These are phyloP conservation scores for Betula pendula DNA, from an alignment of 306 rosid genomes.

Conservation along the genomic window DNA sequence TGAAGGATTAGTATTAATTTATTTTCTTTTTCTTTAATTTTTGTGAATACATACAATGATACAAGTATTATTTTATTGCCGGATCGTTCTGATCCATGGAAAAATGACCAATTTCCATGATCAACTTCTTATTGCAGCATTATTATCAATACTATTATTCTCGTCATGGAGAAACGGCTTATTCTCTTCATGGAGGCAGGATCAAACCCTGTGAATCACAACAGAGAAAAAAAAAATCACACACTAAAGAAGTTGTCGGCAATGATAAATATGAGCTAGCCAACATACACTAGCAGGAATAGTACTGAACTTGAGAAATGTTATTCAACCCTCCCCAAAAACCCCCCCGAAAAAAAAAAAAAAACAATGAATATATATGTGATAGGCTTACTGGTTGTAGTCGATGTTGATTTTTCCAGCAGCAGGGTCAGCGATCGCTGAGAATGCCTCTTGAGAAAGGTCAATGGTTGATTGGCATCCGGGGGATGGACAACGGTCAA, in stretches of 20 bases:
- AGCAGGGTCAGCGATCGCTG: conserved; percentile 21
- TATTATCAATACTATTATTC: not conserved
- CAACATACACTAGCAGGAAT: too few species aligned
- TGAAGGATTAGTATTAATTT: too few species aligned
- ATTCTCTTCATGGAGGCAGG: not conserved
- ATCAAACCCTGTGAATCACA: not conserved
- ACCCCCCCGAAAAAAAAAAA: not conserved
- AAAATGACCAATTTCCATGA: not conserved
- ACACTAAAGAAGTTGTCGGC: too few species aligned
- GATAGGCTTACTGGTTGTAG: conserved; percentile 5
- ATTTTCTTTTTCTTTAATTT: too few species aligned
- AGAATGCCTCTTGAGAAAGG: conserved; percentile 37
- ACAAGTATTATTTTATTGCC: not conserved
- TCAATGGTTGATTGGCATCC: conserved; percentile 32
- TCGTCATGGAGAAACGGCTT: not conserved
- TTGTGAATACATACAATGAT: too few species aligned
- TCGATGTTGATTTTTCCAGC: conserved; percentile 33
- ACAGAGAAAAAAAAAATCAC: not conserved
- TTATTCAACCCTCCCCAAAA: too few species aligned
- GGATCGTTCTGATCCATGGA: not conserved
- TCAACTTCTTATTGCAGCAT: not conserved
- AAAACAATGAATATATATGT: not conserved
- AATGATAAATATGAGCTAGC: not conserved
- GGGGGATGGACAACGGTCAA: conserved; percentile 33
- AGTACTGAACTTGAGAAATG: not conserved